Base-by-base conservation (phyloP, 345 rosid species). In the Populus tremula region DNA sequence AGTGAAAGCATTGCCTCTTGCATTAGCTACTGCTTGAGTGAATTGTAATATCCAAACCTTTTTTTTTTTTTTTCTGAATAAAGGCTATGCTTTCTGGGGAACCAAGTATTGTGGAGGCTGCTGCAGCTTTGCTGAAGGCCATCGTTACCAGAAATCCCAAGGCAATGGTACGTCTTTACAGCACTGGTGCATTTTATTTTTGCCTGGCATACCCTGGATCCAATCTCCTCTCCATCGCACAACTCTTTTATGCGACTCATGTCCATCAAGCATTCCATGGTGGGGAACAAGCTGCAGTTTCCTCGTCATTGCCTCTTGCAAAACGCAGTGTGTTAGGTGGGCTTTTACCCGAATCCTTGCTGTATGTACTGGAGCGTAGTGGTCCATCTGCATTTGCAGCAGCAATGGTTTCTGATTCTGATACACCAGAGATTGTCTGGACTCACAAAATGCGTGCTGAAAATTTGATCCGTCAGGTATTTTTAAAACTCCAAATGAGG, bases 231-330 rank as follows among this genome's bases (percentile, higher is more conserved):
- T 87, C 97, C 27, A 93, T 96, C 69, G 92, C 99, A 71, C 98
- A 92, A 83, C 93, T 96, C 71, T 96, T 96, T 86, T 85, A 94
- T 9, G 90, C 82, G 54, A 96, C 99, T 86, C 99, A 96, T 77
- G 92, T 93, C 77, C 97, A 92, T 87, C 99, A 96, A 90, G 98
- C 99, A 74, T 96, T 96, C 83, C 99, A 96, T 88, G 99, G 99
- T 70, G 99, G 99, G 69, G 98, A 96, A 88, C 97, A 96, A 85
- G 99, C 99, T 82, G 97, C 99, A 81, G 97, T 96, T 81, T 92
- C 99, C 68, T 87, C 97, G 14, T 93, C 99, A 68, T 80, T 96
- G 78, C 98, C 98, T 74, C 91, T 96, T 70, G 99, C 99, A 68
- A 96, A 96, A 85, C 90, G 97, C 74, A 96, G 99, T 65, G 99